phyloP scores from a whole-genome alignment of 2,329 filamentous ascomycete genomes.

The Stagonosporopsis vannaccii region DNA sequence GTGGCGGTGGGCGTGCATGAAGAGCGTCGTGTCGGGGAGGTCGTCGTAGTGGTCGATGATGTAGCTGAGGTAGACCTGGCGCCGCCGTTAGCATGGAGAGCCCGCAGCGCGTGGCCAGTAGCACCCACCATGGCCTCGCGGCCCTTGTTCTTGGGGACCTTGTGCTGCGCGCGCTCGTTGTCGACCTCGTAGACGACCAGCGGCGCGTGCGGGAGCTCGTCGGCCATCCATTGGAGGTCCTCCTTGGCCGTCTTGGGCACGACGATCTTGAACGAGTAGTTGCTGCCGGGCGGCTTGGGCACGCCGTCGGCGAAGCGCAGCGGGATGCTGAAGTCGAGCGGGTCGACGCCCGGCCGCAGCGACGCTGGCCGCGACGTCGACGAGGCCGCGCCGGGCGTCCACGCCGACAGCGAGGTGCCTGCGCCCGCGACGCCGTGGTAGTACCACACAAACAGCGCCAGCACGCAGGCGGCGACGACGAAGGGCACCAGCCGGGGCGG shows the following conservation, averaged over 20 bases:
- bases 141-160: conserved; percentile 66
- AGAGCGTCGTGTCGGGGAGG: conserved; percentile 65
- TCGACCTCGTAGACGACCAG: conserved; percentile 62
- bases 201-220: conserved; percentile 44
- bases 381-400: conserved; percentile 20
- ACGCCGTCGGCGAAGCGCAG: conserved; percentile 41
- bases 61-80: conserved; percentile 64
- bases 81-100: background rate
- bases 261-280: conserved; percentile 47
- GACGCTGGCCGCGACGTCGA: conserved; percentile 17
- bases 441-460: conserved; percentile 44
- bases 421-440: conserved; percentile 24
- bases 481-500: conserved; percentile 44
- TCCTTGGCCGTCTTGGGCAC: conserved; percentile 50
- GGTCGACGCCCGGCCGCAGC: conserved; percentile 30
- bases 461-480: conserved; percentile 33
- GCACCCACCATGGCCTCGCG: conserved; percentile 63
- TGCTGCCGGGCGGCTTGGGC: conserved; percentile 43
- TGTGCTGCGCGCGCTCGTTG: conserved; percentile 57
- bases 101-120: too few relatives aligned
- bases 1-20: conserved; percentile 63
- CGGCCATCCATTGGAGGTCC: conserved; percentile 46
- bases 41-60: conserved; percentile 69
- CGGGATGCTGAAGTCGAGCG: conserved; percentile 47
- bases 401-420: conserved; percentile 21